These are phyloP conservation scores for Grosmannia serpens DNA, from an alignment of 2,329 filamentous ascomycete genomes.

Conservation along the genomic window DNA sequence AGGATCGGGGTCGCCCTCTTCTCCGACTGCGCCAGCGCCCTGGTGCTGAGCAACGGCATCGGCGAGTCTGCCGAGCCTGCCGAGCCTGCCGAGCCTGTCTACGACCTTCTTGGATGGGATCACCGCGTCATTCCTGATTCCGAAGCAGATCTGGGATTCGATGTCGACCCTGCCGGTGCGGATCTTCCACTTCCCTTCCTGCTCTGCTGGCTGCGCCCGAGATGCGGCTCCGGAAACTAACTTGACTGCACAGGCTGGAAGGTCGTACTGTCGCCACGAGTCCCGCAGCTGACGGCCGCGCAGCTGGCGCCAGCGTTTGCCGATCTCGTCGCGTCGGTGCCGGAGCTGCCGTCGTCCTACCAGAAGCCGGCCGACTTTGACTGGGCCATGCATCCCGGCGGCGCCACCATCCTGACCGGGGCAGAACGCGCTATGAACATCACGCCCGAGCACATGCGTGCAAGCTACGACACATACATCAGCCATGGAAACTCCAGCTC, in stretches of 20 bases:
- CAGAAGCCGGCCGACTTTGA: slow-evolving; percentile 48
- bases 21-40: slow-evolving; percentile 58
- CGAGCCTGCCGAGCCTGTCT: slow-evolving; percentile 26
- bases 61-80: slow-evolving; percentile 27
- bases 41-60: slow-evolving; percentile 53
- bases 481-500: slow-evolving; percentile 59
- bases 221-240: neutral
- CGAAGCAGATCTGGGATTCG: slow-evolving; percentile 51
- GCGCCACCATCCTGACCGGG: slow-evolving; percentile 52
- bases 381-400: slow-evolving; percentile 64
- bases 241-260: slow-evolving; percentile 42
- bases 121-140: slow-evolving; percentile 51
- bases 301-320: slow-evolving; percentile 42
- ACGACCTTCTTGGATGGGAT: slow-evolving; percentile 55
- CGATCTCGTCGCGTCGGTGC: slow-evolving; percentile 37
- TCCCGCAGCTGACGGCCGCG: slow-evolving; percentile 43
- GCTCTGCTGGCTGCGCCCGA: too few relatives aligned
- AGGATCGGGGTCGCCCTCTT: slow-evolving; percentile 57
- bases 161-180: slow-evolving; percentile 49
- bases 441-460: slow-evolving; percentile 51
- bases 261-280: slow-evolving; percentile 49
- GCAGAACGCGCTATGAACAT: slow-evolving; percentile 48
- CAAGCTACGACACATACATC: slow-evolving; percentile 59
- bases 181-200: neutral
- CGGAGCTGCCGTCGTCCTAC: slow-evolving; percentile 30